These are phyloP conservation scores for Fagus sylvatica DNA, from an alignment of 306 rosid species.

Conservation along the genomic window DNA sequence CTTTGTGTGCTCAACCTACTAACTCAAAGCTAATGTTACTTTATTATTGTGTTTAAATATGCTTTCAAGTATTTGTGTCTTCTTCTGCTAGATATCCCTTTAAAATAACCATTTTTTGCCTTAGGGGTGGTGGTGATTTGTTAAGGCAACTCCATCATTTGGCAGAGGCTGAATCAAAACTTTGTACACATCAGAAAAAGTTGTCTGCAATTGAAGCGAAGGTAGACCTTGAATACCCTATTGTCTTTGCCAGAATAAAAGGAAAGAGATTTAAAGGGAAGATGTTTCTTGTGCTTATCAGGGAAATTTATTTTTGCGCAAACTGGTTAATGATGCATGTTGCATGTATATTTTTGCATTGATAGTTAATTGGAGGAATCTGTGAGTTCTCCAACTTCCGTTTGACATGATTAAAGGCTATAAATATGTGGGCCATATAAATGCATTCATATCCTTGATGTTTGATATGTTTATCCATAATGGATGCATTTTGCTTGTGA, in stretches of 20 bases:
- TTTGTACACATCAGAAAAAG: constrained; percentile 64
- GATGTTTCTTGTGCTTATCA: neutral
- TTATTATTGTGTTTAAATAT: constrained; percentile 21
- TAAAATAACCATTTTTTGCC: constrained; percentile 27
- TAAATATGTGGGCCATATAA: neutral
- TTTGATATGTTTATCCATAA: neutral
- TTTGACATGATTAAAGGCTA: neutral
- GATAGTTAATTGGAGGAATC: neutral
- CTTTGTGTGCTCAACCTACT: constrained; percentile 12
- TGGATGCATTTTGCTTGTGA: neutral
- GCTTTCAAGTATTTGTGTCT: constrained; percentile 18
- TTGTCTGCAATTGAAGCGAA: constrained; percentile 66
- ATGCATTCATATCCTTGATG: neutral
- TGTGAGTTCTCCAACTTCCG: neutral
- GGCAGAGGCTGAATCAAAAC: constrained; percentile 72
- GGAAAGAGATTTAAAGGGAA: neutral
- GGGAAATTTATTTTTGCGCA: neutral
- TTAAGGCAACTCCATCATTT: constrained; percentile 78
- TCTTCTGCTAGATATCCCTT: constrained; percentile 18
- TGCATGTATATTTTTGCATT: neutral
- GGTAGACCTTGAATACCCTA: constrained; percentile 44
- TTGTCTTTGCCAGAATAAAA: neutral
- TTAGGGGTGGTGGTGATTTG: constrained; percentile 88
- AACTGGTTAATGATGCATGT: neutral
- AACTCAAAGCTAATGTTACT: constrained; percentile 7